A percentile compares a stretch with the other conserved stretches of the same genome.
Evolutionary conservation across 106 monocot species (phyloP).

Genomic region (Dioscorea alata): DNA sequence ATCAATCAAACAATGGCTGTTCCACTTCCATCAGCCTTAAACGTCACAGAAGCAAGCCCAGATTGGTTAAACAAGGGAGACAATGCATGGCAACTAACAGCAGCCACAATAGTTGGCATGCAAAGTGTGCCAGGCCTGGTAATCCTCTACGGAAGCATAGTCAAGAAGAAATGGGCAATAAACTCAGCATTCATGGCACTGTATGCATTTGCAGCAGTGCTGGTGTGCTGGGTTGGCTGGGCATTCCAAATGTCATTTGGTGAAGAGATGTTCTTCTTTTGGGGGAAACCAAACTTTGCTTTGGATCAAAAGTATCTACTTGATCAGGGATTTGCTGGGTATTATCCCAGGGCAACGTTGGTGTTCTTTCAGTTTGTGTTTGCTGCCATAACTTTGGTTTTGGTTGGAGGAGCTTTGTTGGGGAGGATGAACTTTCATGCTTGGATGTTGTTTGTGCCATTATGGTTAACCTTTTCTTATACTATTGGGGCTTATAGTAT

Average conservation of each 20-base stretch:
- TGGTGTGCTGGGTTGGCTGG: slow-evolving; percentile 26
- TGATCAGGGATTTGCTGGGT: not conserved
- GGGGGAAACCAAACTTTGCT: slow-evolving; percentile 14
- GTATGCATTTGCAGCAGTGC: slow-evolving; percentile 53
- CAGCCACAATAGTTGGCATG: not conserved
- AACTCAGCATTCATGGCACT: slow-evolving; percentile 57
- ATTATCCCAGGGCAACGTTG: slow-evolving; percentile 1
- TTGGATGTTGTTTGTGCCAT: slow-evolving; percentile 1
- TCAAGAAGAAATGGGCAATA: slow-evolving; percentile 35
- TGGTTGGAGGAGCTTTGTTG: slow-evolving; percentile 11
- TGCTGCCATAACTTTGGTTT: slow-evolving; percentile 2
- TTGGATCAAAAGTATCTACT: slow-evolving; percentile 13
- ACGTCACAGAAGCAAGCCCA: not conserved
- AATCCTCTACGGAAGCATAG: slow-evolving; percentile 39
- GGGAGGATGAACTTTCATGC: slow-evolving; percentile 21
- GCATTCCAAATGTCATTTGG: slow-evolving; percentile 33
- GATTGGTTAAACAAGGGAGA: not conserved
- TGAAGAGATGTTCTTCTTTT: slow-evolving; percentile 9
- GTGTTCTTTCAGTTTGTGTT: slow-evolving; percentile 16
- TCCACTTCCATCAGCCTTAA: no score
- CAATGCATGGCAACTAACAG: not conserved
- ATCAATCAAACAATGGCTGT: no score
- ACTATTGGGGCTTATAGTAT: slow-evolving; percentile 27
- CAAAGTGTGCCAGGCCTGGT: slow-evolving; percentile 20
- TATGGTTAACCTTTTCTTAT: slow-evolving; percentile 20